Evolutionary conservation across 371 early-diverging fungal genomes (phyloP).

Genomic region (Chytridium lagenaria): DNA sequence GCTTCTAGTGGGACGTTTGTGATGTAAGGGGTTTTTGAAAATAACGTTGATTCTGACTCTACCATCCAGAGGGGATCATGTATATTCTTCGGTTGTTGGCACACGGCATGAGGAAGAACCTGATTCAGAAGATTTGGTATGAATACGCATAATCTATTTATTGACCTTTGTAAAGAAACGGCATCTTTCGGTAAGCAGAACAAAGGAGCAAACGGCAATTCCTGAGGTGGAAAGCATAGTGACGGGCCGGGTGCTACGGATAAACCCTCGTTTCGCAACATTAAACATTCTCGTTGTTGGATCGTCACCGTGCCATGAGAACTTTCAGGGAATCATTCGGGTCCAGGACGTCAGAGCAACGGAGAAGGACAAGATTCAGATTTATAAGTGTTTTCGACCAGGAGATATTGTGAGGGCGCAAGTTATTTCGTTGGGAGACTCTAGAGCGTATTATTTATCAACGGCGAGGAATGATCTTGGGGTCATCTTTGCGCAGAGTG

Average conservation of each 20-base stretch:
- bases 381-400: constrained; percentile 88
- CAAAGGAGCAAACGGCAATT: constrained; percentile 60
- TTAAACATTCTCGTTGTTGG: constrained; percentile 91
- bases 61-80: constrained; percentile 59
- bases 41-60: constrained; percentile 67
- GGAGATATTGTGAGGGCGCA: constrained; percentile 83
- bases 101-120: neutral
- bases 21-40: constrained; percentile 66
- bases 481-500: constrained; percentile 91
- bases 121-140: neutral
- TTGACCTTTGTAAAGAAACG: neutral
- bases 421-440: constrained; percentile 89
- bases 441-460: constrained; percentile 85
- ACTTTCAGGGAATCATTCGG: constrained; percentile 90
- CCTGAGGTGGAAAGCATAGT: constrained; percentile 87
- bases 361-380: constrained; percentile 92
- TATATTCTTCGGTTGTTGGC: constrained; percentile 79
- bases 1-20: constrained; percentile 33
- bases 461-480: constrained; percentile 94
- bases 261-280: constrained; percentile 82
- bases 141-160: neutral
- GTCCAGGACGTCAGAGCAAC: constrained; percentile 92
- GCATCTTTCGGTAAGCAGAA: constrained; percentile 8
- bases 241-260: constrained; percentile 84
- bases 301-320: constrained; percentile 81